Evolutionary conservation across 2,329 filamentous ascomycete species (phyloP).

Genomic region (Trichoderma afroharzianum): DNA sequence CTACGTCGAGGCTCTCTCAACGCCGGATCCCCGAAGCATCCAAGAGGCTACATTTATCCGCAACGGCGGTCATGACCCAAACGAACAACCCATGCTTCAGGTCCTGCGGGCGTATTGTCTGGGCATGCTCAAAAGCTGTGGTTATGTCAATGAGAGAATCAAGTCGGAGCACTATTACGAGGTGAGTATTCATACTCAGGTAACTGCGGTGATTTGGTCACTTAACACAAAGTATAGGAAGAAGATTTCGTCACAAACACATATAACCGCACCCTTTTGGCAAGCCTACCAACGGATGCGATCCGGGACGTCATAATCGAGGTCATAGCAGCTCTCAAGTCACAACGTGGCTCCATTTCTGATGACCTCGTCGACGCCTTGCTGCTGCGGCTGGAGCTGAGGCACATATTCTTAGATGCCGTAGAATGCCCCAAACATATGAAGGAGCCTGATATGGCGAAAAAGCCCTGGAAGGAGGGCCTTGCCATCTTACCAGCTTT

Average conservation of each 20-base stretch:
- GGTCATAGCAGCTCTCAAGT: slow-evolving; percentile 51
- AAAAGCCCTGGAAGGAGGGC: slow-evolving; percentile 51
- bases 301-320: slow-evolving; percentile 53
- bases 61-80: slow-evolving; percentile 28
- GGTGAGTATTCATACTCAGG: slow-evolving; percentile 41
- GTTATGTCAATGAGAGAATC: slow-evolving; percentile 72
- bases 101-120: slow-evolving; percentile 84
- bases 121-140: slow-evolving; percentile 77
- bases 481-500: slow-evolving; percentile 52
- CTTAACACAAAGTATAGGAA: slow-evolving; percentile 52
- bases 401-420: slow-evolving; percentile 59
- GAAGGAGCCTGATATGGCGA: slow-evolving; percentile 43
- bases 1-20: slow-evolving; percentile 80
- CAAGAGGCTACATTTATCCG: slow-evolving; percentile 62
- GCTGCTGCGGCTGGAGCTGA: slow-evolving; percentile 60
- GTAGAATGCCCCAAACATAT: slow-evolving; percentile 47
- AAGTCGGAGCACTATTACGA: slow-evolving; percentile 87
- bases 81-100: slow-evolving; percentile 48
- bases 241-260: slow-evolving; percentile 95
- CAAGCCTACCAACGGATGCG: slow-evolving; percentile 54
- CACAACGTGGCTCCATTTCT: slow-evolving; percentile 36
- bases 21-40: slow-evolving; percentile 61
- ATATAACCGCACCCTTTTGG: slow-evolving; percentile 75
- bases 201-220: neutral
- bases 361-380: slow-evolving; percentile 53